phyloP scores from a whole-genome alignment of 176 grass and related monocot species.

The Carex myosuroides region DNA sequence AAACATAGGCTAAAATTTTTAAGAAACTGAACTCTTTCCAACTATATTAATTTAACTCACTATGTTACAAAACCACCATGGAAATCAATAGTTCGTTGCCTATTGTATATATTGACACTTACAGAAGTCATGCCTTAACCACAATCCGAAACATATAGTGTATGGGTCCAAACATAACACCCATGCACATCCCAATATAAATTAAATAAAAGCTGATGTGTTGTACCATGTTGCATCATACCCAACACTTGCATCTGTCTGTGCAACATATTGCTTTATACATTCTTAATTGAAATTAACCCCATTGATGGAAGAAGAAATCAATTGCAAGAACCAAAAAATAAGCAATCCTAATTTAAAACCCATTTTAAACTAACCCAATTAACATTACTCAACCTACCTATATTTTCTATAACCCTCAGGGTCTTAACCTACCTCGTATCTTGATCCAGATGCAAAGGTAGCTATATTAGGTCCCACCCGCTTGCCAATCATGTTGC shows the following conservation, averaged over 20 bases:
- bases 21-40: neutral
- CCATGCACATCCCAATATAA: neutral
- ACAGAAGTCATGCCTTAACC: neutral
- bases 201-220: neutral
- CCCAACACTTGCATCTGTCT: neutral
- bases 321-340: neutral
- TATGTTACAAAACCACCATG: neutral
- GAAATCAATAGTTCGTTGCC: neutral
- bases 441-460: conserved; percentile 27
- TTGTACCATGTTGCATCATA: neutral
- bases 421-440: conserved; percentile 12
- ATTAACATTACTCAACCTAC: neutral
- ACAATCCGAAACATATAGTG: neutral
- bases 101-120: neutral
- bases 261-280: neutral
- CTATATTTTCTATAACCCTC: neutral
- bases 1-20: neutral
- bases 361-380: neutral
- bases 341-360: neutral
- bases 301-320: neutral
- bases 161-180: neutral
- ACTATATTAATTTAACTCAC: neutral
- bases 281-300: neutral
- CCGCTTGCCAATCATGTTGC: conserved; percentile 21
- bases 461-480: conserved; percentile 16